Base-by-base conservation (phyloP, 1,139 yeast species). In the Yamadazyma atmosphaerica region DNA sequence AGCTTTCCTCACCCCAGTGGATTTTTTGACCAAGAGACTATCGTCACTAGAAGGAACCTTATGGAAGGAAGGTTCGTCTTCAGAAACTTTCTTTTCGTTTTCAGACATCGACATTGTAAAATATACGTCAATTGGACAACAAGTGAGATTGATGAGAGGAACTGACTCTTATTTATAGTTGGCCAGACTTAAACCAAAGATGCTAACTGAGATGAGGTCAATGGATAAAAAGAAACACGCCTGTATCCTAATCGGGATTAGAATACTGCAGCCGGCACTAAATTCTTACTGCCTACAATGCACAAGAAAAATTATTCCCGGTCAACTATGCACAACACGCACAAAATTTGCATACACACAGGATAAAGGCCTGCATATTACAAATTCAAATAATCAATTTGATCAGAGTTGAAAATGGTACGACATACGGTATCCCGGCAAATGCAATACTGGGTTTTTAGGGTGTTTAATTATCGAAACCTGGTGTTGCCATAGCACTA, bases 1-100 rank as follows among this genome's bases (percentile, higher is more conserved):
- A 12, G 68, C 63, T 43, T 58, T 63, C 34, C 53, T 41, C 22
- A 67, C 68, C 36, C 72, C 72, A 37, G 57, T 51, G 13, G 55
- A 51, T 40, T 50, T 51, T 34, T 51, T 54, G 3, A 4, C 31
- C 7, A 28, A 13, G n/a, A 28, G 31, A 28, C 31, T 28, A n/a
- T 28, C 31, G 16, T 28, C 31, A 28, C 19, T 14, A 7, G 31
- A 28, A 14, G 19, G 11, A 6, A 28, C 16, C 21, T 28, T 28
- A 4, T 28, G 19, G n/a, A 28, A 10, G 21, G 15, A 14, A 16
- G 21, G 17, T 17, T 40, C 51, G 10, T 32, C 39, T 28, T 24
- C 27, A 11, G 40, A 39, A 15, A 32, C n/a, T 15, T 13, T 7
- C 19, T 38, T 38, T 15, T 31, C 33, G 10, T 10, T 19, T n/a